Evolutionary conservation across 2,329 filamentous ascomycete species (phyloP).

Genomic region (Fonsecaea erecta): DNA sequence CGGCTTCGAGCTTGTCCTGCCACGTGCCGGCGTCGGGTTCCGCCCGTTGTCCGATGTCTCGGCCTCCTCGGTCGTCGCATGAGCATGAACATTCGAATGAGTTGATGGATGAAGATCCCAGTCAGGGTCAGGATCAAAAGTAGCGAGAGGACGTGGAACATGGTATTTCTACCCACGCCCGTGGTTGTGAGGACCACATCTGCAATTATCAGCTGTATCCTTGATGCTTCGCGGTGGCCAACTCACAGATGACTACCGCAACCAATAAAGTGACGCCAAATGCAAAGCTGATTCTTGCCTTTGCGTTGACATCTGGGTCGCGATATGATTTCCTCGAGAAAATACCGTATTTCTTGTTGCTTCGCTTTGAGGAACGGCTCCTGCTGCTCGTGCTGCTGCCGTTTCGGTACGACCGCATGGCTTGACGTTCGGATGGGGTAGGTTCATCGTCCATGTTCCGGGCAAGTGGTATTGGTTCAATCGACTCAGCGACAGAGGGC

Average conservation of each 20-base stretch:
- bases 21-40: constrained; percentile 49
- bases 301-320: constrained; percentile 27
- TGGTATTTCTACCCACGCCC: constrained; percentile 65
- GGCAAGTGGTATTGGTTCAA: constrained; percentile 1
- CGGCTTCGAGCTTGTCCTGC: constrained; percentile 65
- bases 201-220: constrained; percentile 44
- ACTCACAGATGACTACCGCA: constrained; percentile 70
- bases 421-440: constrained; percentile 10
- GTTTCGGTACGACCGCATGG: constrained; percentile 14
- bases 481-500: background rate
- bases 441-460: constrained; percentile 16
- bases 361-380: constrained; percentile 16
- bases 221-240: constrained; percentile 6
- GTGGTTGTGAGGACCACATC: constrained; percentile 75
- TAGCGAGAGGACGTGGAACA: constrained; percentile 80
- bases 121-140: constrained; percentile 74
- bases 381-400: constrained; percentile 17
- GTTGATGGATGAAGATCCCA: constrained; percentile 78
- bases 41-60: constrained; percentile 43
- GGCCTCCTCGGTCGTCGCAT: constrained; percentile 55
- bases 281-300: constrained; percentile 61
- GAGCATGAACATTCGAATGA: constrained; percentile 74
- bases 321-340: constrained; percentile 60
- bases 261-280: constrained; percentile 66
- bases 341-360: constrained; percentile 32